Evolutionary conservation across 1,284 basidiomycete genomes (phyloP), one percentile per base, ranked within the genome.

Genomic region (Moniliophthora roreri): DNA sequence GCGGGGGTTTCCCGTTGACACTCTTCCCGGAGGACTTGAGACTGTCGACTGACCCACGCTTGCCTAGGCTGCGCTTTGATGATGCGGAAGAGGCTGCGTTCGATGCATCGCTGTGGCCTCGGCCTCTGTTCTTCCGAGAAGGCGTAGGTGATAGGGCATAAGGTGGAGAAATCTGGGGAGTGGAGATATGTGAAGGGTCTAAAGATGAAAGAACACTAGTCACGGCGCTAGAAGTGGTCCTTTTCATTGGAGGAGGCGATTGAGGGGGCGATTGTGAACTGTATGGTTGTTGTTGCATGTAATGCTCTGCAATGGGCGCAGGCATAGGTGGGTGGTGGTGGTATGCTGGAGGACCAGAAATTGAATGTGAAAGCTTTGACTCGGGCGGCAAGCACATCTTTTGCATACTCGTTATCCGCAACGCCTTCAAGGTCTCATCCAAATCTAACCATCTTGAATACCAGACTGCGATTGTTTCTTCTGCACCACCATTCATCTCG

Each of bases 391-490:
- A 48, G 59, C 62, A 71, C 58, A 68, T 63, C 51, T 67, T 68
- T 34, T 66, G 60, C 44, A 60, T 62, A 51, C 34, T 64, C 18
- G 72, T 61, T 48, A 87, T 76, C 40, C 66, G 74, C 54, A 89
- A 70, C 21, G 63, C 62, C 21, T 64, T 60, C 44, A 85, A 60
- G 2, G 74, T 67, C n/a, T 66, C 72, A 56, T 84, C 81, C 39
- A 87, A 80, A 53, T 87, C 85, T 16, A 65, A 72, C 80, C 82
- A 89, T 15, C 89, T 71, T 37, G 70, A 68, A 65, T 75, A 74
- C 88, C 88, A 91, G 9, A 89, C 84, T 0, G 72, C 71, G 36
- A 82, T 62, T n/a, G 87, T 89, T 69, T 89, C 85, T 40, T 75
- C 77, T 11, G 76, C 77, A 6, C 83, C 84, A 0, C 77, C 81